Conservation (phyloP, 768 basidiomycete genomes). For the Suillus brevipes region DNA sequence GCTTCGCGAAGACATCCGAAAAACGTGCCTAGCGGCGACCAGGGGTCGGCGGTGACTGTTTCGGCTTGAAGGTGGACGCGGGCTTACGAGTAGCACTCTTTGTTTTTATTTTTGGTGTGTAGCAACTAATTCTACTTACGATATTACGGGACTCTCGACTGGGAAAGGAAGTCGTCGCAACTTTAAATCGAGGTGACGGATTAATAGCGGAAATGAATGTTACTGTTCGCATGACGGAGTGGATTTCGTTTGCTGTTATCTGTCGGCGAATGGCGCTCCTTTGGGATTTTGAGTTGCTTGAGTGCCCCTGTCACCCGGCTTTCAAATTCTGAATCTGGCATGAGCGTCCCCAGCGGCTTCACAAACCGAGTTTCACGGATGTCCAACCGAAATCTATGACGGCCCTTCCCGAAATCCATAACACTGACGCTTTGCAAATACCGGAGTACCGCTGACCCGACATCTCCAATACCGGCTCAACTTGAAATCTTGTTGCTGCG, state of each 20-base stretch:
- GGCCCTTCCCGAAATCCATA: background rate
- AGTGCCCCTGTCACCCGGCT: slow-evolving; percentile 57
- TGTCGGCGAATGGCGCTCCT: slow-evolving; percentile 72
- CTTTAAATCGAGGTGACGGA: slow-evolving; percentile 12
- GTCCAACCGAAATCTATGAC: slow-evolving; percentile 15
- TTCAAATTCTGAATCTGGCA: slow-evolving; percentile 55
- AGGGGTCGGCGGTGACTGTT: slow-evolving; percentile 88
- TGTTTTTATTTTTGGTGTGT: slow-evolving; percentile 4
- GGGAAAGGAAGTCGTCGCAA: slow-evolving; percentile 11
- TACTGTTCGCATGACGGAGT: slow-evolving; percentile 64
- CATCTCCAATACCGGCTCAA: background rate
- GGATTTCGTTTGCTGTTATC: slow-evolving; percentile 79
- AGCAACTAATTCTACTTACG: background rate
- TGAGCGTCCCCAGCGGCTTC: slow-evolving; percentile 27
- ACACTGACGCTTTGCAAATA: background rate
- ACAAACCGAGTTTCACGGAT: slow-evolving; percentile 59
- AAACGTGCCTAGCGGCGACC: slow-evolving; percentile 69
- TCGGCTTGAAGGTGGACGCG: slow-evolving; percentile 90
- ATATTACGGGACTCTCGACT: background rate
- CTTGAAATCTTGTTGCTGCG: background rate
- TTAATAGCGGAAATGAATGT: slow-evolving; percentile 25
- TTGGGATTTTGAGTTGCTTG: slow-evolving; percentile 50
- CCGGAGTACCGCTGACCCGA: background rate
- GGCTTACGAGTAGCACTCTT: slow-evolving; percentile 69
- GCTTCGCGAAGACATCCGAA: slow-evolving; percentile 65